Base-by-base conservation (phyloP, 352 stramenopile genomes). In the Aphanomyces invadans region DNA sequence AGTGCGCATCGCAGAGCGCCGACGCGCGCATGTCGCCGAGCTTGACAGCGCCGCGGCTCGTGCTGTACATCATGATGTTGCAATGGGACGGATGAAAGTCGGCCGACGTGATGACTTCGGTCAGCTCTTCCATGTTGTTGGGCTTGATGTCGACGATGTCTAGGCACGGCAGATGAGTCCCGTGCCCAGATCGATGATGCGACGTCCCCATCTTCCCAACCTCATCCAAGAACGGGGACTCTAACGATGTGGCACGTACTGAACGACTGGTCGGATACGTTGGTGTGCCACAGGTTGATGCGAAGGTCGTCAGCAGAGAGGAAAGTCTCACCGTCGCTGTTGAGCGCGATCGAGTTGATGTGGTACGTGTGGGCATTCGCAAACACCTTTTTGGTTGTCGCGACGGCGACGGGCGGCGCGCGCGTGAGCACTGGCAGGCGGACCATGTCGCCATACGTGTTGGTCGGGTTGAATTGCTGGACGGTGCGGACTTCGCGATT, bases 141-240 rank as follows among this genome's bases (percentile, higher is more conserved):
- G 95, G 95, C 75, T 98, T 98, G 64, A 98, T 97, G 73, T 98
- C 95, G 19, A 98, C 85, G 65, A 98, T 96, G 73, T 96, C 87
- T 97, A 64, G 12, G 2, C n/a, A n/a, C n/a, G n/a, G n/a, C n/a
- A n/a, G n/a, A n/a, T n/a, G n/a, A n/a, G n/a, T n/a, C n/a, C n/a
- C n/a, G n/a, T n/a, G n/a, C n/a, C n/a, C n/a, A n/a, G n/a, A n/a
- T n/a, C n/a, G n/a, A n/a, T n/a, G n/a, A n/a, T n/a, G n/a, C n/a
- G n/a, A n/a, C n/a, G n/a, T n/a, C n/a, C n/a, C n/a, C n/a, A n/a
- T n/a, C n/a, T n/a, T n/a, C n/a, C n/a, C n/a, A n/a, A n/a, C n/a
- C n/a, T n/a, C n/a, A n/a, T n/a, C n/a, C n/a, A n/a, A n/a, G n/a
- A n/a, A n/a, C n/a, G n/a, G n/a, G n/a, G n/a, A n/a, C n/a, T n/a